Conservation (phyloP, 805 yeast genomes). For the Teunomyces atbi region DNA sequence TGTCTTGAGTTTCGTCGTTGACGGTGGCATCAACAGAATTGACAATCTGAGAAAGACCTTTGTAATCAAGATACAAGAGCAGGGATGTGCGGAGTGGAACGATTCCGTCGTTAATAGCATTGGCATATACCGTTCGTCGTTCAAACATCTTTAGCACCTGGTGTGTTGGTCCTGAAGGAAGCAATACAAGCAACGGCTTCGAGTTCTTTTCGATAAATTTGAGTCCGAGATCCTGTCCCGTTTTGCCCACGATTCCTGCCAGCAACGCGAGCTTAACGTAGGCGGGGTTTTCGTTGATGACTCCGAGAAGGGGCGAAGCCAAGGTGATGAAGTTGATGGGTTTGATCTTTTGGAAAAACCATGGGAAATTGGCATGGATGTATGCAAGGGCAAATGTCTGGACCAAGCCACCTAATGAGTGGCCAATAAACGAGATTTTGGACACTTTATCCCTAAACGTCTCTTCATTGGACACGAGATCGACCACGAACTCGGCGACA, state of each 20-base stretch:
- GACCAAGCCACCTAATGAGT: constrained; percentile 89
- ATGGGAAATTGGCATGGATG: constrained; percentile 64
- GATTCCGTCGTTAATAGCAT: constrained; percentile 89
- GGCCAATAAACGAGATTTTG: constrained; percentile 84
- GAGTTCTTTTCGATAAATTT: constrained; percentile 40
- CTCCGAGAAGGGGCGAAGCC: constrained; percentile 89
- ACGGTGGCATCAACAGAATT: constrained; percentile 10
- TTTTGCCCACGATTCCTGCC: constrained; percentile 86
- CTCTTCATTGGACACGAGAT: constrained; percentile 46
- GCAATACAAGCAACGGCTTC: constrained; percentile 68
- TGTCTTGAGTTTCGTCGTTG: constrained; percentile 4
- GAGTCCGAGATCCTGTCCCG: constrained; percentile 88
- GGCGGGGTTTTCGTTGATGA: constrained; percentile 82
- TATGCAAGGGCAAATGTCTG: constrained; percentile 91
- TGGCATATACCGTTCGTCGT: constrained; percentile 82
- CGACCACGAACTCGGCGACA: constrained; percentile 70
- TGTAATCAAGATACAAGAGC: constrained; percentile 80
- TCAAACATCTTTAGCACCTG: constrained; percentile 59
- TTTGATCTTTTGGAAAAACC: constrained; percentile 59
- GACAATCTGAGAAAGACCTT: constrained; percentile 41
- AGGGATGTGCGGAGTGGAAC: constrained; percentile 94
- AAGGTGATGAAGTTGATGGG: constrained; percentile 80
- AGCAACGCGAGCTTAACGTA: constrained; percentile 81
- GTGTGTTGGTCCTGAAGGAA: constrained; percentile 77
- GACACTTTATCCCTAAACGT: constrained; percentile 40